Conservation (phyloP, 495 filamentous ascomycete genomes). For the Niebla homalea region DNA sequence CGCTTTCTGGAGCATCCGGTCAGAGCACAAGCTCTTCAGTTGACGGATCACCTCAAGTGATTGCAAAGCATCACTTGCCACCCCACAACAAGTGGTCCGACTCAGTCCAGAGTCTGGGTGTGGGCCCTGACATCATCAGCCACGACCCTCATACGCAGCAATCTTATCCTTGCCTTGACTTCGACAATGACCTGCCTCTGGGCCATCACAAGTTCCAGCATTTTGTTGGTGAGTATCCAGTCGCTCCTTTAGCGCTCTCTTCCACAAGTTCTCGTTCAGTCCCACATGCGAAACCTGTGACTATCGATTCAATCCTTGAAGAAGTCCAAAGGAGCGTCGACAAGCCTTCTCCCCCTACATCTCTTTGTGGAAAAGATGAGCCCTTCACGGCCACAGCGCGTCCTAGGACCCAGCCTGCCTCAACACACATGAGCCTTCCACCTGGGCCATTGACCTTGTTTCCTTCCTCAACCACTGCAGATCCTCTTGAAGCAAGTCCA, state of each 20-base stretch:
- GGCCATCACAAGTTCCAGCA: constrained; percentile 47
- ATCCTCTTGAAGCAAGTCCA: no score
- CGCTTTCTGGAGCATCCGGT: constrained; percentile 59
- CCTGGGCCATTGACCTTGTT: no score
- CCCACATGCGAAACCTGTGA: constrained; percentile 12
- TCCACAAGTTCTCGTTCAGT: constrained; percentile 11
- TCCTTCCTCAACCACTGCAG: no score
- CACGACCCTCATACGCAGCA: constrained; percentile 40
- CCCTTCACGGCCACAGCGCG: no score
- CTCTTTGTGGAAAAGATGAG: no score
- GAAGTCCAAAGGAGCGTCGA: constrained; percentile 15
- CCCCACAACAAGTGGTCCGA: constrained; percentile 48
- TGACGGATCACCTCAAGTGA: constrained; percentile 68
- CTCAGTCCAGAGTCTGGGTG: constrained; percentile 46
- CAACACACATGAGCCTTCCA: no score
- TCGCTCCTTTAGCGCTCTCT: constrained; percentile 19
- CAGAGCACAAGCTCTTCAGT: constrained; percentile 63
- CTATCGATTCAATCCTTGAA: constrained; percentile 20
- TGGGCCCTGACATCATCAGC: constrained; percentile 55
- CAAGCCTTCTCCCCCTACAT: no score
- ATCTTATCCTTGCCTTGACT: constrained; percentile 26
- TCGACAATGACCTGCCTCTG: constrained; percentile 41
- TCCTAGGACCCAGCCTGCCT: no score
- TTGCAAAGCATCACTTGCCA: constrained; percentile 42
- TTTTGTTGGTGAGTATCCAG: constrained; percentile 70